Conservation (phyloP, 1,139 yeast species). For the Saccharomycopsis hybrid region DNA sequence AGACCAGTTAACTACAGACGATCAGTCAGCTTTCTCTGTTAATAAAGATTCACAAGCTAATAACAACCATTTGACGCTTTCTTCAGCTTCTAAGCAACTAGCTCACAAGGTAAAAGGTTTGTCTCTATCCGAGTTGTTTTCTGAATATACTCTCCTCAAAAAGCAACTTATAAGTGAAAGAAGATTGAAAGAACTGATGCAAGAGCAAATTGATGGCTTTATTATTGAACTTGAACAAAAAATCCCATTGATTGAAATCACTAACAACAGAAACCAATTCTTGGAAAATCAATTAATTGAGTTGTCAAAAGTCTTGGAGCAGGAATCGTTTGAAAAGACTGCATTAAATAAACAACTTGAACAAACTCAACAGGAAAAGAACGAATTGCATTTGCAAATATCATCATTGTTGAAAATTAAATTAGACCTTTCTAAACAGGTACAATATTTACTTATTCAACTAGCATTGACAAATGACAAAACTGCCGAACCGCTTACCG, state of each 20-base stretch:
- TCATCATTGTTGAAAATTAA: constrained; percentile 48
- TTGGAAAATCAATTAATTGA: constrained; percentile 48
- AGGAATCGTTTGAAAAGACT: constrained; percentile 36
- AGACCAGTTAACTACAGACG: constrained; percentile 32
- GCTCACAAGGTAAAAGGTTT: constrained; percentile 48
- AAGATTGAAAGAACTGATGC: constrained; percentile 63
- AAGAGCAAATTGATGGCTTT: constrained; percentile 63
- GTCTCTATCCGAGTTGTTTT: constrained; percentile 60
- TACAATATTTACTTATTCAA: constrained; percentile 66
- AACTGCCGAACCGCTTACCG: constrained; percentile 47
- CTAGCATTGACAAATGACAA: constrained; percentile 46
- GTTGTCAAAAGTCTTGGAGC: constrained; percentile 42
- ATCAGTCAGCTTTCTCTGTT: constrained; percentile 18
- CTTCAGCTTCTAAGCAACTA: constrained; percentile 39
- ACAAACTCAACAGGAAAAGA: constrained; percentile 27
- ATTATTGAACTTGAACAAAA: constrained; percentile 72
- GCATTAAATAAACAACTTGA: constrained; percentile 29
- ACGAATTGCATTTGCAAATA: constrained; percentile 34
- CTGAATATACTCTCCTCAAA: constrained; percentile 61
- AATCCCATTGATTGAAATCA: constrained; percentile 72
- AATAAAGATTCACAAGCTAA: too few species aligned
- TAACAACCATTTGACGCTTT: constrained; percentile 24
- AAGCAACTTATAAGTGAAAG: constrained; percentile 65
- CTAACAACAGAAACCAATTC: constrained; percentile 44
- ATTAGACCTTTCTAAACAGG: constrained; percentile 71